Evolutionary conservation across 352 stramenopile species (phyloP).

Genomic region (Aphanomyces euteiches): DNA sequence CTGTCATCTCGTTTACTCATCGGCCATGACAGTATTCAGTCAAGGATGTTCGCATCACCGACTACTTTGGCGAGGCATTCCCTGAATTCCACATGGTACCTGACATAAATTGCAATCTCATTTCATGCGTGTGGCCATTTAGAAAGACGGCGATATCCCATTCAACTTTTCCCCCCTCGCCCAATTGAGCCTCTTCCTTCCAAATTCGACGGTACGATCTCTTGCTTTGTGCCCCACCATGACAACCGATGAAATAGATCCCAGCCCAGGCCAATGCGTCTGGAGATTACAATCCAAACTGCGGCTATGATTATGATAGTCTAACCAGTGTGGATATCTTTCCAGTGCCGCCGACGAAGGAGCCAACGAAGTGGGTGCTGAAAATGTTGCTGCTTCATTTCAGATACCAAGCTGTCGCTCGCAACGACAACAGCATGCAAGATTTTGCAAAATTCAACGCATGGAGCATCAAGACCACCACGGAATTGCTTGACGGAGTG

Average conservation of each 20-base stretch:
- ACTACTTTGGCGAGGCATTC: conserved; percentile 23
- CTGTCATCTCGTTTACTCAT: neutral
- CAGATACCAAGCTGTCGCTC: conserved; percentile 3
- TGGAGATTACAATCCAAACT: neutral
- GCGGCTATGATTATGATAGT: neutral
- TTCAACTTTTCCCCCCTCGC: conserved; percentile 3
- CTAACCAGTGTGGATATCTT: neutral
- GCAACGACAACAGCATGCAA: conserved; percentile 14
- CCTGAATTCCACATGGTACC: conserved; percentile 13
- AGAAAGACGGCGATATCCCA: conserved; percentile 8
- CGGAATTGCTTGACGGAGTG: neutral
- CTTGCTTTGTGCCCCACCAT: neutral
- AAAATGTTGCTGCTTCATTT: neutral
- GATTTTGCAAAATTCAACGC: conserved; percentile 20
- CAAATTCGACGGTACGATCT: conserved; percentile 1
- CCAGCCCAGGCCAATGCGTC: neutral
- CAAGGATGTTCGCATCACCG: conserved; percentile 8
- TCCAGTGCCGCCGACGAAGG: conserved; percentile 6
- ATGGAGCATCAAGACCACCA: conserved; percentile 3
- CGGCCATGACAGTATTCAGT: conserved; percentile 17
- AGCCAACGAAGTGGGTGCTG: conserved; percentile 16
- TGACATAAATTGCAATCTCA: neutral
- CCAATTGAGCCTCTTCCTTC: conserved; percentile 7
- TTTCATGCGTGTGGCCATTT: neutral
- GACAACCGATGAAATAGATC: neutral